Evolutionary conservation across 2,329 filamentous ascomycete species (phyloP).

Genomic region (Setomelanomma holmii): DNA sequence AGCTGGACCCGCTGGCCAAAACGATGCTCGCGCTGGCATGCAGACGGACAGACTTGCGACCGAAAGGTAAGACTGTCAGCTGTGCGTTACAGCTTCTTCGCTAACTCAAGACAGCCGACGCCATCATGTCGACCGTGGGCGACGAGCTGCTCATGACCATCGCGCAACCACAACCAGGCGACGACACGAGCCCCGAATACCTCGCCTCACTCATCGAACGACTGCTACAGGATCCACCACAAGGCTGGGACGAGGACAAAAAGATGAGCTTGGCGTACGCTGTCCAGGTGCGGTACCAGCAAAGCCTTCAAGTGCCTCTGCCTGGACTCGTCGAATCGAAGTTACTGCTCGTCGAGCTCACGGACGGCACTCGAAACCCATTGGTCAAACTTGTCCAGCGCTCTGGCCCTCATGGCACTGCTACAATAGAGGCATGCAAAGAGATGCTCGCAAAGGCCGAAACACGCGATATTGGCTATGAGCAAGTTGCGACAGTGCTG

Average conservation of each 20-base stretch:
- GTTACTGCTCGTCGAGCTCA: constrained; percentile 71
- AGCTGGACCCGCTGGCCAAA: constrained; percentile 86
- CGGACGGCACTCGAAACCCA: constrained; percentile 67
- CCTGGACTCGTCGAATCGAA: constrained; percentile 74
- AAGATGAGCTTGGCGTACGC: constrained; percentile 73
- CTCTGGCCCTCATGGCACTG: constrained; percentile 76
- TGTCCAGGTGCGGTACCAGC: constrained; percentile 67
- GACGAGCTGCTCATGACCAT: constrained; percentile 79
- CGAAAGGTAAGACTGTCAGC: constrained; percentile 74
- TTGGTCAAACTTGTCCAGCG: constrained; percentile 72
- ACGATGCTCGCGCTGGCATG: constrained; percentile 88
- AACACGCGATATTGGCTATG: constrained; percentile 73
- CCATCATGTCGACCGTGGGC: constrained; percentile 84
- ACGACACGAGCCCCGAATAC: constrained; percentile 72
- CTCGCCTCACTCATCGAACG: constrained; percentile 83
- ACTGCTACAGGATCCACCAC: constrained; percentile 84
- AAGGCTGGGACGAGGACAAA: constrained; percentile 79
- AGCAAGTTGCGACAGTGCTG: constrained; percentile 82
- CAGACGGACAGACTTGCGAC: constrained; percentile 81
- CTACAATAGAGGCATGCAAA: constrained; percentile 73
- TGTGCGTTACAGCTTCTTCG: not conserved
- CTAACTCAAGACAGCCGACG: constrained; percentile 70
- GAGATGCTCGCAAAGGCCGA: constrained; percentile 65
- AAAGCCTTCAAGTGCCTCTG: constrained; percentile 67
- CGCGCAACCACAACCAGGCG: constrained; percentile 67